phyloP scores from a whole-genome alignment of 352 stramenopile genomes.

The Phytophthora sojae region DNA sequence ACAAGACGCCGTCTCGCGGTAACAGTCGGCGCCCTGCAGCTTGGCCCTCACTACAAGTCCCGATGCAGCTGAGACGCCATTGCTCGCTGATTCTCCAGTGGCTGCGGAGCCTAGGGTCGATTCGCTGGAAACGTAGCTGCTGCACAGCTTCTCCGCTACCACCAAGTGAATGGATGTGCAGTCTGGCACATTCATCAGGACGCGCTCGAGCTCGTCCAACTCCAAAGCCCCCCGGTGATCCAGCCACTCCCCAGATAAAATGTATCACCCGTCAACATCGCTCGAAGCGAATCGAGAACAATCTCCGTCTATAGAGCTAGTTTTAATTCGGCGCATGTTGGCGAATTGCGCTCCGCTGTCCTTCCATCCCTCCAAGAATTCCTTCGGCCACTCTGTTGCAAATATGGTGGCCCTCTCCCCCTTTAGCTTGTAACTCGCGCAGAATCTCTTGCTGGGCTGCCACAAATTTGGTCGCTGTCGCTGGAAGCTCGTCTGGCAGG shows the following conservation, averaged over 20 bases:
- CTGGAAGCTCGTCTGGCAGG: no score
- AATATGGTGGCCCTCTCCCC: no score
- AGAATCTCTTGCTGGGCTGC: no score
- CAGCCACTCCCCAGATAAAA: not conserved
- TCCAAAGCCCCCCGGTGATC: not conserved
- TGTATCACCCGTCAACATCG: not conserved
- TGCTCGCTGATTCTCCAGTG: not conserved
- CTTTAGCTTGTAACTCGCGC: no score
- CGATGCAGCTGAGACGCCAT: not conserved
- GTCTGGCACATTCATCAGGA: not conserved
- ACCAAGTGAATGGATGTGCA: not conserved
- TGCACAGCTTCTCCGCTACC: not conserved
- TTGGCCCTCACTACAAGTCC: not conserved
- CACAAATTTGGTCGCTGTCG: no score
- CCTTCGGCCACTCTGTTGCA: no score
- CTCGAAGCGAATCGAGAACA: not conserved
- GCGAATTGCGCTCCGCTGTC: not conserved
- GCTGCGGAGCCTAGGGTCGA: no score
- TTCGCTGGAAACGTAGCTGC: no score
- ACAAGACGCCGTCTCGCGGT: not conserved
- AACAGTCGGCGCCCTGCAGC: not conserved
- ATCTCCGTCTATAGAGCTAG: not conserved
- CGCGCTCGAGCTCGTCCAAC: not conserved
- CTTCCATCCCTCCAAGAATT: not conserved
- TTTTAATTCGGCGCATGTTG: not conserved